Base-by-base conservation (phyloP, 2,329 filamentous ascomycete genomes). In the Colletotrichum sansevieriae region DNA sequence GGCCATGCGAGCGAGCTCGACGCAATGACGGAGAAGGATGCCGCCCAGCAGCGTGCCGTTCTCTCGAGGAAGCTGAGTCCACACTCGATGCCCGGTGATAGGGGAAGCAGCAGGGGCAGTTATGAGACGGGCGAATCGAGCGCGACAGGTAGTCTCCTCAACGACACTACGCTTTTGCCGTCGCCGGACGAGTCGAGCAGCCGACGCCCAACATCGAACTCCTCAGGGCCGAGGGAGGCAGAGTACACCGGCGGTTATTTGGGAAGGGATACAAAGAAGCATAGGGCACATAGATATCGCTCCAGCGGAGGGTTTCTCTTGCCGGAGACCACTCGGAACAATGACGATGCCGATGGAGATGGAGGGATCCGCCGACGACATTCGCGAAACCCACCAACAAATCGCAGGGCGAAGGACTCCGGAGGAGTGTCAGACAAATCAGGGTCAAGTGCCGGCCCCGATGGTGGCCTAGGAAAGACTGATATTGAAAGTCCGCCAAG, bases 261-360 rank as follows among this genome's bases (percentile, higher is more conserved):
- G 20, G 67, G 20, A 71, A 75, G 35, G 70, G 72, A 61, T 71
- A 72, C 58, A 75, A 72, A 11, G 54, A 68, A 54, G 55, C 65
- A 69, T 70, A 65, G 63, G 68, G 63, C 61, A 47, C 78, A 83
- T 61, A 86, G 82, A 73, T 77, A 80, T 35, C 81, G 84, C 15
- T 79, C 84, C 6, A 82, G 79, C 70, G 83, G 85, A 54, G 83
- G 82, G 8, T 88, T 88, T 72, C 79, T 88, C 59, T 79, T 88
- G 13, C 78, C 82, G 35, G 84, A 85, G 71, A 74, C 80, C 3
- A 74, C 84, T 20, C 65, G 74, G 35, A 75, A 76, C 51, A 76
- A 75, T 7, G 63, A 67, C 20, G 73, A 71, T n/a, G 74, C 74
- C 29, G 74, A 75, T 20, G 77, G 75, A 25, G 79, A 79, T 47